Conservation (phyloP, 177 flowering plant genomes). For the Telopea speciosissima region DNA sequence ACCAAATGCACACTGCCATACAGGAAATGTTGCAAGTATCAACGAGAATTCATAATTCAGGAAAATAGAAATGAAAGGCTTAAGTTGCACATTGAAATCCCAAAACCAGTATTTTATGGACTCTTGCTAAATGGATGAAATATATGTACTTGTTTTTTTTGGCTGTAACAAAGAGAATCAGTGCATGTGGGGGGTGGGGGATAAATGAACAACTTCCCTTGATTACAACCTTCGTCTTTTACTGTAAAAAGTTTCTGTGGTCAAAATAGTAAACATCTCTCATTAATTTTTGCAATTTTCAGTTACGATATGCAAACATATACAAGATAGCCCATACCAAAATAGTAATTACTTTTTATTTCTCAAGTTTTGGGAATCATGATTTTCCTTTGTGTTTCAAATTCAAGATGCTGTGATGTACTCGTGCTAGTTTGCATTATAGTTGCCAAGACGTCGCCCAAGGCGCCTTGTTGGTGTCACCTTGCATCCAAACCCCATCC, state of each 20-base stretch:
- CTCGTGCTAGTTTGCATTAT: too few species aligned
- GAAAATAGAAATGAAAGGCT: not conserved
- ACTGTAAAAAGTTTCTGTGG: not conserved
- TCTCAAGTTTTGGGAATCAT: not conserved
- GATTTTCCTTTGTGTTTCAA: too few species aligned
- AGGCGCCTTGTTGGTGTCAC: too few species aligned
- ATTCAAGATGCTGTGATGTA: too few species aligned
- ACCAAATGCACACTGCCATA: slow-evolving; percentile 89
- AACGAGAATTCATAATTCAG: not conserved
- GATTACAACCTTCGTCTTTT: not conserved
- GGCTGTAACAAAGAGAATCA: not conserved
- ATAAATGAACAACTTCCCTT: not conserved
- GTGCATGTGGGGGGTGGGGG: not conserved
- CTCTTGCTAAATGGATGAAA: not conserved
- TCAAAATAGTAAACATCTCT: not conserved
- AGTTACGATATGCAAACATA: too few species aligned
- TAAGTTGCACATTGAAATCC: not conserved
- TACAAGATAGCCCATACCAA: not conserved
- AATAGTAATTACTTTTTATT: not conserved
- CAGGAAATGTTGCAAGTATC: not conserved
- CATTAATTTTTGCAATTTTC: not conserved
- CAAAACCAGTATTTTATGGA: not conserved
- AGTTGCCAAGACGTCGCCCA: too few species aligned
- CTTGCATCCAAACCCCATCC: too few species aligned
- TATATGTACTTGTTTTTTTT: too few species aligned